A percentile compares a stretch with the other conserved stretches of the same genome.
Evolutionary conservation across 768 basidiomycete genomes (phyloP).

Genomic region (Russula dissimulans): DNA sequence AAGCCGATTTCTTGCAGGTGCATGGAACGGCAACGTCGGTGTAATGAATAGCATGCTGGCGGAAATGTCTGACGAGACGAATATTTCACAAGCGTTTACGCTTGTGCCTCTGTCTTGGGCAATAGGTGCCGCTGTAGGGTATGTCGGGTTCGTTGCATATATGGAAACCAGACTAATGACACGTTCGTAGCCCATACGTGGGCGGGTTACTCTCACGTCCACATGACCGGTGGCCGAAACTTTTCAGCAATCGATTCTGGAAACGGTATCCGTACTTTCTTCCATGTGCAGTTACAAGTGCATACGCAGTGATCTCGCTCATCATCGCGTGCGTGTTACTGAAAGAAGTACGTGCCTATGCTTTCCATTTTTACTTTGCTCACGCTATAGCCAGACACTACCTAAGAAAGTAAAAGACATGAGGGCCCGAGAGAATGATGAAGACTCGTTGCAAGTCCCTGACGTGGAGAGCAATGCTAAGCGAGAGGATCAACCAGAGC

Average conservation of each 20-base stretch:
- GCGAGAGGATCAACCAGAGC: background rate
- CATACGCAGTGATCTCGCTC: conserved; percentile 23
- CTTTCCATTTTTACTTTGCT: conserved; percentile 28
- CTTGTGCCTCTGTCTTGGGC: conserved; percentile 27
- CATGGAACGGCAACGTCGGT: background rate
- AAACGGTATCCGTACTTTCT: conserved; percentile 23
- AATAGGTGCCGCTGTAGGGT: conserved; percentile 4
- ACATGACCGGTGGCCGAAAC: conserved; percentile 14
- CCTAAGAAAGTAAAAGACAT: conserved; percentile 19
- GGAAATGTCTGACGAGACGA: conserved; percentile 53
- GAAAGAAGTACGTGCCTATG: conserved; percentile 18
- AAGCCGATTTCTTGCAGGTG: conserved; percentile 1
- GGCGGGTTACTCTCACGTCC: conserved; percentile 22
- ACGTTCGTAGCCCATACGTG: conserved; percentile 3
- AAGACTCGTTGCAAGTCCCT: background rate
- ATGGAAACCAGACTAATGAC: background rate
- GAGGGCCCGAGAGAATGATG: conserved; percentile 4
- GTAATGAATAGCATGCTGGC: conserved; percentile 34
- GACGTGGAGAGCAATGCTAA: background rate
- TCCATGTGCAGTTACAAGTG: conserved; percentile 27
- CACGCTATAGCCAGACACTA: conserved; percentile 24
- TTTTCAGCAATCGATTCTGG: conserved; percentile 20
- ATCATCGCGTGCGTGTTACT: conserved; percentile 24
- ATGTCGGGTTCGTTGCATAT: background rate
- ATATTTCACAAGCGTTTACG: conserved; percentile 36